These are phyloP conservation scores for Groenewaldozyma tartarivorans DNA, from an alignment of 805 yeast species.

Conservation along the genomic window DNA sequence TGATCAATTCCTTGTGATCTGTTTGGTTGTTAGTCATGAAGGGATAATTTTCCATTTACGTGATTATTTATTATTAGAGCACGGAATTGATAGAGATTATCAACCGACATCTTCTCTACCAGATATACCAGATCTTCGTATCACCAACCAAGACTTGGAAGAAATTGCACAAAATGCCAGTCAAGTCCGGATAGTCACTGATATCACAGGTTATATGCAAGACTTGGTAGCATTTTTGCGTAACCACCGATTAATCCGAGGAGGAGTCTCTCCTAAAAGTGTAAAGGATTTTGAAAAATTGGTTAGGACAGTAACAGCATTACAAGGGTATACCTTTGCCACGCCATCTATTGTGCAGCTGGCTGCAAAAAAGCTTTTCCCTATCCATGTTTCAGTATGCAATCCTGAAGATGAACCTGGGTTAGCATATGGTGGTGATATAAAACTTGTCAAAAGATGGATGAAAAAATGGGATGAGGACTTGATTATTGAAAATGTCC, in stretches of 20 bases:
- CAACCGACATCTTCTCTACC: not conserved
- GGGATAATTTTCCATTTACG: constrained; percentile 8
- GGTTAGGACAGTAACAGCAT: constrained; percentile 33
- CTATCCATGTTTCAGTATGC: constrained; percentile 35
- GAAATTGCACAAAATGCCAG: not conserved
- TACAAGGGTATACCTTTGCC: constrained; percentile 34
- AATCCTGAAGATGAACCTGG: constrained; percentile 41
- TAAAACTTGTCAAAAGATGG: constrained; percentile 32
- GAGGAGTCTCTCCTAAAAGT: constrained; percentile 43
- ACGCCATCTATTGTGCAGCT: constrained; percentile 45
- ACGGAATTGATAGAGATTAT: constrained; percentile 3
- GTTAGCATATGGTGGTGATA: constrained; percentile 48
- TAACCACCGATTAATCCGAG: constrained; percentile 40
- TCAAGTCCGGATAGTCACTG: constrained; percentile 36
- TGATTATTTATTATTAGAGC: constrained; percentile 10
- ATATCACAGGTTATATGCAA: constrained; percentile 44
- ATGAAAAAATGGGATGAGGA: constrained; percentile 38
- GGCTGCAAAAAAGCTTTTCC: constrained; percentile 41
- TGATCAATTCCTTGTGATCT: constrained; percentile 4
- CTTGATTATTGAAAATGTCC: constrained; percentile 42
- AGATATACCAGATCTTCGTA: not conserved
- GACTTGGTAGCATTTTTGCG: constrained; percentile 47
- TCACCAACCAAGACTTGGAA: constrained; percentile 1
- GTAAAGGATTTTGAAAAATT: constrained; percentile 33
- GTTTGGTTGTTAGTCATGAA: constrained; percentile 5